These are phyloP conservation scores for Leishmania lainsoni DNA, from an alignment of 208 protist genomes.

Conservation along the genomic window DNA sequence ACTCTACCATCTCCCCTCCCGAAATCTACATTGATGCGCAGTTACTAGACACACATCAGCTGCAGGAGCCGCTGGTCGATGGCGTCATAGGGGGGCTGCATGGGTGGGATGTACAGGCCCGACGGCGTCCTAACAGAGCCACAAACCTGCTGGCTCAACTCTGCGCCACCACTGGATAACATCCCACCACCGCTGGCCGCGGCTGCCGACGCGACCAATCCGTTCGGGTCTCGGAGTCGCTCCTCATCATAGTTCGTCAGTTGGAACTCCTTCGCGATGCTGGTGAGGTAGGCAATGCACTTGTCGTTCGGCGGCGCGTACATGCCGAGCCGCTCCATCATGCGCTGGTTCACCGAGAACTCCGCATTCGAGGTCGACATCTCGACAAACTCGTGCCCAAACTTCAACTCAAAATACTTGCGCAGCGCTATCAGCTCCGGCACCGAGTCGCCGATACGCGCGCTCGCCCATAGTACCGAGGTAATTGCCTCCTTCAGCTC, in stretches of 20 bases:
- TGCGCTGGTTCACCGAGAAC: conserved; percentile 86
- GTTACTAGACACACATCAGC: conserved; percentile 54
- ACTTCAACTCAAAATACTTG: conserved; percentile 85
- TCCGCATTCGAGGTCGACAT: conserved; percentile 82
- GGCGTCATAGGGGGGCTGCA: conserved; percentile 60
- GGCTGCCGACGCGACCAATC: conserved; percentile 62
- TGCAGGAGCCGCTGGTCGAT: conserved; percentile 70
- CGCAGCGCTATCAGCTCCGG: conserved; percentile 76
- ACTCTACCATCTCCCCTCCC: neutral
- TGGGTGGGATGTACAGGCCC: conserved; percentile 59
- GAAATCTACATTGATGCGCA: neutral
- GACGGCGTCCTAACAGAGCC: conserved; percentile 58
- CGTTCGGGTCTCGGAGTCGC: conserved; percentile 62
- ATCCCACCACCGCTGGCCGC: conserved; percentile 36
- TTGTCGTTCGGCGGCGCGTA: conserved; percentile 77
- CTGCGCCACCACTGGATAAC: conserved; percentile 6
- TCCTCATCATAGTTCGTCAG: conserved; percentile 80
- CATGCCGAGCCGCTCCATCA: conserved; percentile 84
- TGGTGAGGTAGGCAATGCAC: conserved; percentile 84
- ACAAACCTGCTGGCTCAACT: conserved; percentile 19
- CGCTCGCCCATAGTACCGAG: conserved; percentile 83
- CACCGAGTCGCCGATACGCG: conserved; percentile 64
- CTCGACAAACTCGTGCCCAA: conserved; percentile 82
- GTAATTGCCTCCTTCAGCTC: conserved; percentile 92
- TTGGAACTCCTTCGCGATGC: conserved; percentile 77